A percentile compares a stretch with the other conserved stretches of the same genome.
Conservation (phyloP, 1,284 basidiomycete genomes). For the Cryptococcus sp. region DNA sequence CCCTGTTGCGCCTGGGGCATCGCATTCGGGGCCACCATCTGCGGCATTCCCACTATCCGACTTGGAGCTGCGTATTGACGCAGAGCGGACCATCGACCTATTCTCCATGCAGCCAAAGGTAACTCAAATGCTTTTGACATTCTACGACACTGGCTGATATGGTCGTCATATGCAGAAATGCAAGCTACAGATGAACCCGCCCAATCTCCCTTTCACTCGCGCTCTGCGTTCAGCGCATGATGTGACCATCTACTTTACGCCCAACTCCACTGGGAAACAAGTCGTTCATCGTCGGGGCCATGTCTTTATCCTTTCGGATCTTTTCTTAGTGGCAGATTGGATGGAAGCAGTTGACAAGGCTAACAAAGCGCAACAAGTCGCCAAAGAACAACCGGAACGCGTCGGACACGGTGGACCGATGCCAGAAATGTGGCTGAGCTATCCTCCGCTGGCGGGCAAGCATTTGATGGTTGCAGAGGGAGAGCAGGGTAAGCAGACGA, state of each 20-base stretch:
- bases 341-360: slow-evolving; percentile 68
- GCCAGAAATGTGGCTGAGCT: slow-evolving; percentile 88
- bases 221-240: slow-evolving; percentile 74
- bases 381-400: slow-evolving; percentile 44
- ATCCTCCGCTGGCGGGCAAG: slow-evolving; percentile 94
- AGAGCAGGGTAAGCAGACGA: slow-evolving; percentile 50
- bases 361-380: slow-evolving; percentile 45
- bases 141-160: slow-evolving; percentile 4
- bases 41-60: slow-evolving; percentile 63
- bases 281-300: slow-evolving; percentile 76
- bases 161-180: slow-evolving; percentile 64
- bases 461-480: slow-evolving; percentile 74
- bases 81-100: slow-evolving; percentile 81
- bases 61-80: slow-evolving; percentile 77
- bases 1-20: slow-evolving; percentile 6
- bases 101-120: slow-evolving; percentile 96
- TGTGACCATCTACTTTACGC: slow-evolving; percentile 74
- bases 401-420: slow-evolving; percentile 57
- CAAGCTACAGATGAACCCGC: slow-evolving; percentile 84
- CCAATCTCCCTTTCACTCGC: slow-evolving; percentile 76
- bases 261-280: slow-evolving; percentile 70
- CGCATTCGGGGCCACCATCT: slow-evolving; percentile 16
- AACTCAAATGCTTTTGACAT: slow-evolving; percentile 24
- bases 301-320: slow-evolving; percentile 86
- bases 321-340: slow-evolving; percentile 84